Base-by-base conservation (phyloP, 805 yeast genomes). In the Wickerhamiella alocasiicola region DNA sequence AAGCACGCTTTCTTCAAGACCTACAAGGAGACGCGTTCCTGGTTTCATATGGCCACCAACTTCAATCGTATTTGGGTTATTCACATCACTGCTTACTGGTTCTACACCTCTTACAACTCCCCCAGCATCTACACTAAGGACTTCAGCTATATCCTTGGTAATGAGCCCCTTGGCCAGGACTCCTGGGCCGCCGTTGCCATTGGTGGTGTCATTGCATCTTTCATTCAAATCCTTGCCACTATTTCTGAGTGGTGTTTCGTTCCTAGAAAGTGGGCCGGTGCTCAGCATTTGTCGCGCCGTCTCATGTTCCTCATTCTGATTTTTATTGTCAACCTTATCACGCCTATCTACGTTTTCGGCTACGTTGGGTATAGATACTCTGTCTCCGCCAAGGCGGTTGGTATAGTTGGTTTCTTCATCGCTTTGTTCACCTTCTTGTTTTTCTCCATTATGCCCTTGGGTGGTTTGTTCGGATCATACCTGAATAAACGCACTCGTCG, bases 241-340 rank as follows among this genome's bases (percentile, higher is more conserved):
- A 44, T 85, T 27, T 74, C 81, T 55, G 98, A 91, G 65, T 88
- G 95, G 95, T 68, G 77, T 59, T 91, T 85, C 55, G 97, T 91
- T 46, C 98, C 98, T 51, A 79, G 97, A 65, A 75, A 79, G 53
- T 91, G 97, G 97, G 94, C 97, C 26, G 98, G 99, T 64, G 96
- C 97, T 61, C 97, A 88, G 67, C 95, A 82, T 61, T 72, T 91
- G 58, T 67, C 84, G 28, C 83, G 95, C 65, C 79, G 98, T 60
- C 69, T 91, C 54, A 58, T 78, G 68, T 80, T 87, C 59, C 63
- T 88, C 59, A 50, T 78, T 41, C 49, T 73, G 39, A 73, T 85
- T 50, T 67, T 85, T 43, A 68, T 66, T 41, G 54, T 78, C 47
- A 91, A 88, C 63, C 67, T 88, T 57, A 93, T 78, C 51, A 94